Base-by-base conservation (phyloP, 352 stramenopile genomes). In the Blastocystis sp. region DNA sequence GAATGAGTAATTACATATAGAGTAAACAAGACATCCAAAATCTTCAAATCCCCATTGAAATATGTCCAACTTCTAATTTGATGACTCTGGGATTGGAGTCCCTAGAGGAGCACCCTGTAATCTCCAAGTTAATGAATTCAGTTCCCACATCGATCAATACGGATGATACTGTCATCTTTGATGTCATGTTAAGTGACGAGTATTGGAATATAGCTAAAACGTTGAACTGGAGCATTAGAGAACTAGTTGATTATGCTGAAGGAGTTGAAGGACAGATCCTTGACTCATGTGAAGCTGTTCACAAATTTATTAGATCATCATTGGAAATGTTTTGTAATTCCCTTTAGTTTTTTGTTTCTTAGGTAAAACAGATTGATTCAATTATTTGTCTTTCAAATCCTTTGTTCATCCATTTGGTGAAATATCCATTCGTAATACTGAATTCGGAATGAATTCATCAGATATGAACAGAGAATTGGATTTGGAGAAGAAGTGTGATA, bases 1-100 rank as follows among this genome's bases (percentile, higher is more conserved):
- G 13, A 7, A 24, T 40, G 9, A 15, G 11, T 17, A 35, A 64
- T 59, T 22, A 6, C 22, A n/a, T 59, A 19, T 60, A 81, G 70
- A 81, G 15, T 64, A 3, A 44, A 24, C 48, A 60, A n/a, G 42
- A 81, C 3, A 24, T 42, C 27, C 24, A 60, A 24, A 5, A 37
- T 33, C 22, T 60, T 17, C 44, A 64, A 7, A 81, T 81, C 42
- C 44, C 70, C 3, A 81, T 81, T 56, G 70, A 81, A 24, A 27
- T 81, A 0, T 81, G 70, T 37, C 70, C 70, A 27, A 81, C 70
- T n/a, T 81, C 70, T 5, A 81, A 81, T 37, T 48, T 59, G 22
- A 60, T 81, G 70, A 81, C 70, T 22, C 27, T 81, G 17, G 70
- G 40, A 62, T 17, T 81, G 35, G 17, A 37, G 0, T 24, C 19